Base-by-base conservation (phyloP, 768 basidiomycete genomes). In the Leccinum subtestaceum region DNA sequence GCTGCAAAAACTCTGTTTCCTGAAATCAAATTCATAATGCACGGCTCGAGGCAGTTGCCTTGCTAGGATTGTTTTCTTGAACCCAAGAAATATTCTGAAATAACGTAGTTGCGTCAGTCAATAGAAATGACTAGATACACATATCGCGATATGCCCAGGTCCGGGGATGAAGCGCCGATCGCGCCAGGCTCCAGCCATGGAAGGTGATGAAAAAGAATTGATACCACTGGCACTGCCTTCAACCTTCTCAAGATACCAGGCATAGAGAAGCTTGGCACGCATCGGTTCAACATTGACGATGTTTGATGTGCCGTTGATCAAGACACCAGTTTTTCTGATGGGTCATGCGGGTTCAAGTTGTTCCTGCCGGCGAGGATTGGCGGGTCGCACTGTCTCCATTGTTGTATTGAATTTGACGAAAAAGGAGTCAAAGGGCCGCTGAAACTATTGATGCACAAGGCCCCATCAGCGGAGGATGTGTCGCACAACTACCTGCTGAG, bases 281-380 rank as follows among this genome's bases (percentile, higher is more conserved):
- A 4, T 36, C 36, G 7, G 36, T 38, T 17, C 12, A 38, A 17
- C 15, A 38, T 38, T 7, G 4, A 17, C 36, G 15, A 38, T 38
- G 15, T 17, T 15, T 17, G 15, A 15, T 13, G 31, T 8, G 7
- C 38, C 38, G 17, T 40, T 40, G 38, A 40, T 40, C 6, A 40
- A 34, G 38, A 40, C 15, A 38, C 15, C 6, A 15, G 27, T 27
- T 6, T 12, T 38, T 17, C 17, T 17, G 17, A 6, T 40, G 17
- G 17, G 17, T 17, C 8, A n/a, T n/a, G 38, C 8, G 8, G 38
- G 38, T 77, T 93, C n/a, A n/a, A n/a, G n/a, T n/a, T n/a, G 31
- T 96, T 95, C 76, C 92, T 92, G 1, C 70, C 94, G 5, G 38
- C 86, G 10, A 93, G 95, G 67, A 77, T 64, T 40, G 27, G 27